phyloP scores from a whole-genome alignment of 1,284 basidiomycete species.

The Xerocomus nothofagi region DNA sequence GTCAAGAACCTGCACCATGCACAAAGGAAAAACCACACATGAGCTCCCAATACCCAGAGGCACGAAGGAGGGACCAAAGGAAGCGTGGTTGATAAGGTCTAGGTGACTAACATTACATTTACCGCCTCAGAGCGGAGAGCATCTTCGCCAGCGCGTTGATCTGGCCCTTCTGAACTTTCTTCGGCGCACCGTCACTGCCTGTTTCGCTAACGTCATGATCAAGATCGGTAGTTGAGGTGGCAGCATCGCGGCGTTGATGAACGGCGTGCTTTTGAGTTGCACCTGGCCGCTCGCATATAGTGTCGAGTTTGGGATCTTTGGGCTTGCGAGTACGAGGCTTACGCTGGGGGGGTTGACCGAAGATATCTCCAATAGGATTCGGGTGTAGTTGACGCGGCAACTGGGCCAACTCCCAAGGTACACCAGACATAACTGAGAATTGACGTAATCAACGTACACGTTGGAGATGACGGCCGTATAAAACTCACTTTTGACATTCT shows the following conservation, averaged over 20 bases:
- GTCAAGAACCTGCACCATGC: conserved; percentile 31
- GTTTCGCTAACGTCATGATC: conserved; percentile 29
- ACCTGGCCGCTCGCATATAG: conserved; percentile 67
- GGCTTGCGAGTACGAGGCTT: conserved; percentile 66
- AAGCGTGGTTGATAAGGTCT: conserved; percentile 5
- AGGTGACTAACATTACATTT: conserved; percentile 36
- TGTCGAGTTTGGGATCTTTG: conserved; percentile 64
- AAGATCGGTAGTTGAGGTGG: conserved; percentile 70
- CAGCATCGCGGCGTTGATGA: conserved; percentile 50
- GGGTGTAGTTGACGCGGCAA: conserved; percentile 62
- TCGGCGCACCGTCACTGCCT: conserved; percentile 49
- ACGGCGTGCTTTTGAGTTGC: conserved; percentile 24
- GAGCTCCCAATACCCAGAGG: conserved; percentile 19
- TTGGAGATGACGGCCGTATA: neutral
- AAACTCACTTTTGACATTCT: conserved; percentile 77
- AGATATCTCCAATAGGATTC: conserved; percentile 61
- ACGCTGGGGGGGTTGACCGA: conserved; percentile 57
- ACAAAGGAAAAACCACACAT: conserved; percentile 19
- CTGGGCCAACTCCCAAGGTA: conserved; percentile 70
- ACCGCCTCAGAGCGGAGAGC: conserved; percentile 73
- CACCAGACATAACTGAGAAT: conserved; percentile 63
- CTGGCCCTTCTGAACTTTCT: conserved; percentile 83
- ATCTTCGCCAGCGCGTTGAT: conserved; percentile 83
- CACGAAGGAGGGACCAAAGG: neutral
- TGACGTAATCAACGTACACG: conserved; percentile 10